phyloP scores from a whole-genome alignment of 306 rosid genomes.

The Morella rubra region DNA sequence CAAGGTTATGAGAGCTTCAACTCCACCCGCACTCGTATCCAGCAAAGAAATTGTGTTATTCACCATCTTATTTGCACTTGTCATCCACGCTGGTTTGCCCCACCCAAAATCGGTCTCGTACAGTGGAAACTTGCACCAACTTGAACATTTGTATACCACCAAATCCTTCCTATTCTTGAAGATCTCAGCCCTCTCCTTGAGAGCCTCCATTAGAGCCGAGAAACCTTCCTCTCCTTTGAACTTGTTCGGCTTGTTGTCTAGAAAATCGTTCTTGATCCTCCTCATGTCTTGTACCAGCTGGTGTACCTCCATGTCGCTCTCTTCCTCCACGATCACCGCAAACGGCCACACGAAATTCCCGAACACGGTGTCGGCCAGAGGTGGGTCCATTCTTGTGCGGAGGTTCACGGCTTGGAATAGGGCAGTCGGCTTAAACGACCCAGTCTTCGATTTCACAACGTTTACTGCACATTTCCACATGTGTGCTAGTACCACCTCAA shows the following conservation, averaged over 20 bases:
- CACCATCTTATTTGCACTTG: conserved; percentile 36
- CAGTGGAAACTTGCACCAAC: conserved; percentile 49
- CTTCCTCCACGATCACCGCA: conserved; percentile 37
- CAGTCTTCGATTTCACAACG: background rate
- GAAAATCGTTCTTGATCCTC: conserved; percentile 24
- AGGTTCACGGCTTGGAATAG: conserved; percentile 54
- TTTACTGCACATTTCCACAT: conserved; percentile 43
- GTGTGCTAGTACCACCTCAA: conserved; percentile 41
- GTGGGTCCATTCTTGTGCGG: conserved; percentile 39
- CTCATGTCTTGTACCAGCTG: conserved; percentile 41
- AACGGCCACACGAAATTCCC: conserved; percentile 56
- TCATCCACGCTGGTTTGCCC: conserved; percentile 42
- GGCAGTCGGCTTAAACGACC: conserved; percentile 31
- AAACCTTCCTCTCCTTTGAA: conserved; percentile 37
- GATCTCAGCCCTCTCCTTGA: conserved; percentile 34
- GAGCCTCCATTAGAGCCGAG: conserved; percentile 31
- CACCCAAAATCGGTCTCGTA: conserved; percentile 41
- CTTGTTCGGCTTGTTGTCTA: conserved; percentile 22
- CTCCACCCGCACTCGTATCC: conserved; percentile 28
- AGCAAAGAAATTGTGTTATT: conserved; percentile 40
- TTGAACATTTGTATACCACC: conserved; percentile 36
- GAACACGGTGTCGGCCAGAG: conserved; percentile 22
- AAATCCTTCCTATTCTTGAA: conserved; percentile 6
- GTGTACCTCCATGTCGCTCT: conserved; percentile 27
- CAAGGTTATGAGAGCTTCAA: background rate